Conservation (phyloP, 495 filamentous ascomycete genomes). For the Neurospora sp. region DNA sequence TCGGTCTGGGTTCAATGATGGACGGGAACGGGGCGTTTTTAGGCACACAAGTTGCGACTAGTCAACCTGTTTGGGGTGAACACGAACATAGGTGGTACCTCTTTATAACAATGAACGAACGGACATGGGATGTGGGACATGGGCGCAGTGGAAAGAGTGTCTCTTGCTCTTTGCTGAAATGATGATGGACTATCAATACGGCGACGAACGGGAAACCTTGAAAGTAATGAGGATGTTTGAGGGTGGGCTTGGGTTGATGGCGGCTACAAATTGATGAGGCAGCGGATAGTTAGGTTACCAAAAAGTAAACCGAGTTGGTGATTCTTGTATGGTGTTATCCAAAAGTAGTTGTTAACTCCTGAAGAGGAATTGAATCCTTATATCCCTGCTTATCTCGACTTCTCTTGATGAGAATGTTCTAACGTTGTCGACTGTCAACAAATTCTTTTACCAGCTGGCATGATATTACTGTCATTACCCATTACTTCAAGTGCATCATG, state of each 20-base stretch:
- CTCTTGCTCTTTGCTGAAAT: background rate
- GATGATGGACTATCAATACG: background rate
- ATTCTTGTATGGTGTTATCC: background rate
- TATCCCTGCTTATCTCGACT: too few relatives aligned
- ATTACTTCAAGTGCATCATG: background rate
- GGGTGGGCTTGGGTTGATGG: background rate
- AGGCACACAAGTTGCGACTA: background rate
- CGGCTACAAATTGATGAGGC: background rate
- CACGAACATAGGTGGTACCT: background rate
- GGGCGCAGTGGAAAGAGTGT: background rate
- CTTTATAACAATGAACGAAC: background rate
- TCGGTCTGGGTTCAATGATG: background rate
- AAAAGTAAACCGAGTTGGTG: background rate
- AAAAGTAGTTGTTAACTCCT: background rate
- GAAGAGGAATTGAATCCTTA: background rate
- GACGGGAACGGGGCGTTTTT: background rate
- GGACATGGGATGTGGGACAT: background rate
- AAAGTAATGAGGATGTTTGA: background rate
- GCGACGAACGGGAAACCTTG: background rate
- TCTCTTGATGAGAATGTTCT: too few relatives aligned
- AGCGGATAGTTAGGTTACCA: background rate
- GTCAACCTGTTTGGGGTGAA: background rate
- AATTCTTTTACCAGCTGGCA: too few relatives aligned
- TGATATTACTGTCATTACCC: too few relatives aligned
- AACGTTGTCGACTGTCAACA: too few relatives aligned